A percentile compares a stretch with the other conserved stretches of the same genome.
Conservation (phyloP, 2,329 filamentous ascomycete species). For the Teratosphaeria pseudoeucalypti region DNA sequence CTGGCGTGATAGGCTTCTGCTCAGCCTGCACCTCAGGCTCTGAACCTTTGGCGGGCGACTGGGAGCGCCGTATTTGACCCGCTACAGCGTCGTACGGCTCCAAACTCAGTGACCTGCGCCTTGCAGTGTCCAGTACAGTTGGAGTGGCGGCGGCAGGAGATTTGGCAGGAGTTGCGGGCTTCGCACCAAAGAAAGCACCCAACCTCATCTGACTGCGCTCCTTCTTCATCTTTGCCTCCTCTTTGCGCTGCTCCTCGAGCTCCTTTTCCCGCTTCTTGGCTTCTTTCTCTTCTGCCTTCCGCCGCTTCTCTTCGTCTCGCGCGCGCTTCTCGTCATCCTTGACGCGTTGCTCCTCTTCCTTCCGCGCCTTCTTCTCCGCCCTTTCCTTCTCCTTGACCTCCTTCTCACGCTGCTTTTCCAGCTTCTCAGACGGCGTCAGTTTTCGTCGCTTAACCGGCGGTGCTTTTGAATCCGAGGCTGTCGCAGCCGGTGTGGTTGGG, state of each 20-base stretch:
- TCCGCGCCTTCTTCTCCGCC: slow-evolving; percentile 32
- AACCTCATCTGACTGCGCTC: slow-evolving; percentile 27
- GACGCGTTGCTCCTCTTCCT: slow-evolving; percentile 29
- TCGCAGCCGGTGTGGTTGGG: not conserved
- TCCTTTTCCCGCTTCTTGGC: slow-evolving; percentile 33
- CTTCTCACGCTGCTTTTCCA: slow-evolving; percentile 30
- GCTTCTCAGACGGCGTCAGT: slow-evolving; percentile 22
- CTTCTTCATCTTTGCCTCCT: slow-evolving; percentile 22
- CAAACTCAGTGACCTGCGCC: slow-evolving; percentile 27
- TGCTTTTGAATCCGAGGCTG: slow-evolving; percentile 7
- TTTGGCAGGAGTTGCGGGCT: slow-evolving; percentile 26
- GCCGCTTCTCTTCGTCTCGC: slow-evolving; percentile 21
- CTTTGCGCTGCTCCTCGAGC: slow-evolving; percentile 19
- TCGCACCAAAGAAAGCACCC: slow-evolving; percentile 34
- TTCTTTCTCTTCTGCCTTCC: slow-evolving; percentile 30
- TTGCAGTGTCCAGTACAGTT: slow-evolving; percentile 16
- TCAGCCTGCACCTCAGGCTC: slow-evolving; percentile 8
- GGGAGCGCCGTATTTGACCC: slow-evolving; percentile 13
- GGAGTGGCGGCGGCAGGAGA: slow-evolving; percentile 4
- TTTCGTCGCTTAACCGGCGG: slow-evolving; percentile 29
- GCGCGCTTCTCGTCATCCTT: slow-evolving; percentile 24
- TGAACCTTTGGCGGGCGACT: slow-evolving; percentile 17
- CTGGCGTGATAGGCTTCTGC: slow-evolving; percentile 14
- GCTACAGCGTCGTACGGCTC: slow-evolving; percentile 20
- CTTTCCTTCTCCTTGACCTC: slow-evolving; percentile 32